Base-by-base conservation (phyloP, 2,329 filamentous ascomycete genomes). In the Diaporthe citriasiana region DNA sequence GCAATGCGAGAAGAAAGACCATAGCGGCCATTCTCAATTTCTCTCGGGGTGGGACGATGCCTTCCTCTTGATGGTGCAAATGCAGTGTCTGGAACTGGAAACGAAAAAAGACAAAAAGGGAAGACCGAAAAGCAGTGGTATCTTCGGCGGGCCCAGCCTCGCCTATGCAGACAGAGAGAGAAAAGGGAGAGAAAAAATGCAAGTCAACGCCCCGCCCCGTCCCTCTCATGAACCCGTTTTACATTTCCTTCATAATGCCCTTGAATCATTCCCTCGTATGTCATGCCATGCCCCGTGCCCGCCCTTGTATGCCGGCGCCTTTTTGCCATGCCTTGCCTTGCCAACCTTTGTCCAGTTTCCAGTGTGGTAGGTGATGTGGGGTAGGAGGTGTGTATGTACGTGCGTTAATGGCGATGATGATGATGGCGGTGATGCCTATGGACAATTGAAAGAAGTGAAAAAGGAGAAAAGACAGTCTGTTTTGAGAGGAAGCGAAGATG, bases 71-170 rank as follows among this genome's bases (percentile, higher is more conserved):
- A 51, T 27, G 47, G 45, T 66, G 63, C 45, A 66, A 66, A 66
- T 66, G 45, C 45, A 51, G 30, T 3, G 6, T 45, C 19, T 47
- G 59, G 17, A 38, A n/a, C n/a, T n/a, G n/a, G n/a, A n/a, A n/a
- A n/a, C n/a, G 15, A n/a, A 33, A 9, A n/a, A 8, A 65, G 33
- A 47, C 7, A 15, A 22, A 30, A 63, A 42, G 22, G 0, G 7
- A 60, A 42, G 25, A 15, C 40, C 35, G 25, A 42, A 63, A 65
- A 27, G 3, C 15, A 40, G 33, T 68, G 63, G 63, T 68, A 68
- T 68, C 63, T 68, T 68, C 12, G 53, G 63, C 63, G 47, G 63
- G 63, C 63, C 63, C 63, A 68, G 63, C 63, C 63, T 68, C 63
- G 63, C 63, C 33, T 40, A 68, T 68, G 63, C 63, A 51, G 17